Evolutionary conservation across 352 stramenopile species (phyloP).

Genomic region (Nannochloropsis limnetica): DNA sequence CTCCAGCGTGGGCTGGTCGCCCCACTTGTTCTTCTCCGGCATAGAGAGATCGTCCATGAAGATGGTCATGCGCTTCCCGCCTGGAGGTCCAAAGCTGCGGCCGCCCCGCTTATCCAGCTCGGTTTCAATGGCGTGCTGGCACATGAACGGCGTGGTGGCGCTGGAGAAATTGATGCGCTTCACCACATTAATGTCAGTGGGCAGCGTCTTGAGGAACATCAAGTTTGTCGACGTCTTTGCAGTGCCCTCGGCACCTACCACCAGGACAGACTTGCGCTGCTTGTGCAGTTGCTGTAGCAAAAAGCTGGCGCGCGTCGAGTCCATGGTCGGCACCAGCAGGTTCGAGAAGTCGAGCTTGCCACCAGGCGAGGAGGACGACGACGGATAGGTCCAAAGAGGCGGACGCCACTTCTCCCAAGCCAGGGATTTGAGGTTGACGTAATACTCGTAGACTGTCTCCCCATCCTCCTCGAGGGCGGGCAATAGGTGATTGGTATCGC

Average conservation of each 20-base stretch:
- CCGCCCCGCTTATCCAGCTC: slow-evolving; percentile 94
- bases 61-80: slow-evolving; percentile 97
- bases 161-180: slow-evolving; percentile 97
- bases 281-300: slow-evolving; percentile 80
- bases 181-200: slow-evolving; percentile 82
- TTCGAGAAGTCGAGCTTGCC: slow-evolving; percentile 88
- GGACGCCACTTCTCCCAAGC: slow-evolving; percentile 89
- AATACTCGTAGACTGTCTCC: slow-evolving; percentile 84
- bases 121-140: slow-evolving; percentile 92
- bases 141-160: slow-evolving; percentile 93
- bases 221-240: slow-evolving; percentile 93
- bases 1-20: slow-evolving; percentile 94
- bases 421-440: slow-evolving; percentile 75
- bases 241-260: slow-evolving; percentile 90
- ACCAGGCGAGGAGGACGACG: not conserved
- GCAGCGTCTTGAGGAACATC: slow-evolving; percentile 93
- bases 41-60: slow-evolving; percentile 94
- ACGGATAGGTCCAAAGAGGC: slow-evolving; percentile 84
- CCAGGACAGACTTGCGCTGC: slow-evolving; percentile 75
- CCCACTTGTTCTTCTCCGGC: slow-evolving; percentile 80
- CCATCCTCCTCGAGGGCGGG: slow-evolving; percentile 71
- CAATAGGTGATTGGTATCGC: slow-evolving; percentile 74
- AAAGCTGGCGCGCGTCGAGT: slow-evolving; percentile 88
- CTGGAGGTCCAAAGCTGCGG: slow-evolving; percentile 86
- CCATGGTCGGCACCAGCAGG: slow-evolving; percentile 94